A percentile compares a stretch with the other conserved stretches of the same genome.
Evolutionary conservation across 306 rosid genomes (phyloP).

Genomic region (Casuarina glauca): DNA sequence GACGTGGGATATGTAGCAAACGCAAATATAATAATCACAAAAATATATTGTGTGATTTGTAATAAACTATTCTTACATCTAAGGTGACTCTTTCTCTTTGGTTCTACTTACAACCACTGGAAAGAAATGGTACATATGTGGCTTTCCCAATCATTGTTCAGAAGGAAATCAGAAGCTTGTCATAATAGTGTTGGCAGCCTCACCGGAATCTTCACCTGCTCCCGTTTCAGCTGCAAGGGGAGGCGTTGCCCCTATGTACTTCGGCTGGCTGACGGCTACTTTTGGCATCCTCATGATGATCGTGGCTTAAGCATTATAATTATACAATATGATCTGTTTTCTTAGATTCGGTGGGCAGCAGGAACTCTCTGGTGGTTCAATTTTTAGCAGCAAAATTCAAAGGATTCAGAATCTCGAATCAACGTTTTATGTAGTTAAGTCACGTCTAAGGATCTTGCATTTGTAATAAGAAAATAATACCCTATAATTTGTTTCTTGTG

Average conservation of each 20-base stretch:
- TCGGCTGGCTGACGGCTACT: neutral
- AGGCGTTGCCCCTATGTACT: neutral
- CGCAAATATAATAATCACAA: no score
- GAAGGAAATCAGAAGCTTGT: conserved; percentile 31
- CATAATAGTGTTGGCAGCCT: conserved; percentile 28
- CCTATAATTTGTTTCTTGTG: neutral
- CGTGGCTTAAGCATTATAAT: neutral
- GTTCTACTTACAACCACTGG: conserved; percentile 36
- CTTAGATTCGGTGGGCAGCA: neutral
- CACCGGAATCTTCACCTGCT: neutral
- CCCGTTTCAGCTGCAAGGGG: neutral
- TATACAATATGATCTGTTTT: neutral
- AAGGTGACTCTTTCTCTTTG: no score
- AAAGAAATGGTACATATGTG: conserved; percentile 54
- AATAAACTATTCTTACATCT: no score
- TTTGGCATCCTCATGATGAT: neutral
- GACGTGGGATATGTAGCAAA: no score
- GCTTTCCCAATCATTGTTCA: conserved; percentile 34
- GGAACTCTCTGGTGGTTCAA: neutral
- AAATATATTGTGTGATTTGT: no score
- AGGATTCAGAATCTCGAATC: neutral
- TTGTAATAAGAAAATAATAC: neutral
- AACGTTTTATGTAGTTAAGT: neutral
- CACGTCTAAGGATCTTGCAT: neutral
- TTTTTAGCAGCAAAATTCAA: neutral